Evolutionary conservation across 805 yeast species (phyloP).

Genomic region (Candida stauntonica): DNA sequence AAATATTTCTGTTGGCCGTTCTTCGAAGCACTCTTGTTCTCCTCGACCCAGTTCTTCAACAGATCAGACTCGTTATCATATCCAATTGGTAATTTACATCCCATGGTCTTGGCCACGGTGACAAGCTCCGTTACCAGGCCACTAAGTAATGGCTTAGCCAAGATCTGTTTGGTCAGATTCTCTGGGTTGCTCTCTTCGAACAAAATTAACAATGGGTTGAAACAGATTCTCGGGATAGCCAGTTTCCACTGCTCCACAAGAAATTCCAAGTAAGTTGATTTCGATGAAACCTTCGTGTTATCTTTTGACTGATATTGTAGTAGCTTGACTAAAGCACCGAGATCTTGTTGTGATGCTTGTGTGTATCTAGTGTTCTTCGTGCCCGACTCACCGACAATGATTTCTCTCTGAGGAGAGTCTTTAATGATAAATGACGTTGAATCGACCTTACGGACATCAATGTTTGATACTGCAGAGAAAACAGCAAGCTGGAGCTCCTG

Average conservation of each 20-base stretch:
- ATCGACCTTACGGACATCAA: constrained; percentile 20
- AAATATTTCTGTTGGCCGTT: constrained; percentile 24
- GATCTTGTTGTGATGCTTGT: constrained; percentile 29
- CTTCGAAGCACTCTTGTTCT: constrained; percentile 4
- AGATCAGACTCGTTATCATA: constrained; percentile 63
- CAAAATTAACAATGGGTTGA: constrained; percentile 70
- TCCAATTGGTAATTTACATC: constrained; percentile 64
- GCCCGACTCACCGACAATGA: constrained; percentile 34
- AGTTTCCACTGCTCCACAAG: constrained; percentile 80
- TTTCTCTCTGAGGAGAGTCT: constrained; percentile 4
- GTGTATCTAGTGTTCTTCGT: constrained; percentile 40
- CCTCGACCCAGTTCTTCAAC: constrained; percentile 44
- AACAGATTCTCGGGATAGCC: constrained; percentile 72
- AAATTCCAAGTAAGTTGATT: constrained; percentile 49
- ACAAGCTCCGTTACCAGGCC: constrained; percentile 76
- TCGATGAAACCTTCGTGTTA: constrained; percentile 3
- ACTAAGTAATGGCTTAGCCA: constrained; percentile 79
- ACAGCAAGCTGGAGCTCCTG: constrained; percentile 18
- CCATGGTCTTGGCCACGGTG: constrained; percentile 72
- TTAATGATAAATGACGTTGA: constrained; percentile 21
- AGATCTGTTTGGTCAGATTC: constrained; percentile 55
- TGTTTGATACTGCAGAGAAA: constrained; percentile 20
- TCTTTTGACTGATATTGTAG: constrained; percentile 29
- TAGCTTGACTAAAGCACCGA: constrained; percentile 35
- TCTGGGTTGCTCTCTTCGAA: constrained; percentile 68